phyloP scores from a whole-genome alignment of 1,139 yeast species.

The Suhomyces wounanorum region DNA sequence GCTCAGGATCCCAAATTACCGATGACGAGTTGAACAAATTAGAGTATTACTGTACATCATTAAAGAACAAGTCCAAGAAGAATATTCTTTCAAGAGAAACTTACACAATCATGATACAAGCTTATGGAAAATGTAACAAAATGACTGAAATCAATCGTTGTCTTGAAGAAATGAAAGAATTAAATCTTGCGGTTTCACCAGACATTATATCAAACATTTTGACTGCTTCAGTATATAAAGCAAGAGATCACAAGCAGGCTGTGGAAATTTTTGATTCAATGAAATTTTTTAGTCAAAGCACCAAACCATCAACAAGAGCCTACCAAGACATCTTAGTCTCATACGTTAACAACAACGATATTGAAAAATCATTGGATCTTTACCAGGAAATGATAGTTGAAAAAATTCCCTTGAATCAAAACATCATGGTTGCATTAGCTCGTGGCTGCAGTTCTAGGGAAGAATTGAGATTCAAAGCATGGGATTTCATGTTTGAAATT shows the following conservation, averaged over 20 bases:
- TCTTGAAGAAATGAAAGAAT: constrained; percentile 50
- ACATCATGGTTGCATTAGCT: constrained; percentile 65
- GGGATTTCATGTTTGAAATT: constrained; percentile 77
- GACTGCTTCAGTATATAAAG: constrained; percentile 61
- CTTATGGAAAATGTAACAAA: constrained; percentile 40
- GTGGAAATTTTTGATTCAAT: constrained; percentile 77
- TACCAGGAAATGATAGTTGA: constrained; percentile 64
- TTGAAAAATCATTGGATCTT: constrained; percentile 75
- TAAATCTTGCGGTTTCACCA: constrained; percentile 56
- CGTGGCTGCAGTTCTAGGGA: constrained; percentile 66
- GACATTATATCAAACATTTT: constrained; percentile 63
- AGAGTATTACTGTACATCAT: constrained; percentile 25
- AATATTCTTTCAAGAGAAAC: constrained; percentile 28
- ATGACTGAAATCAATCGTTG: constrained; percentile 36
- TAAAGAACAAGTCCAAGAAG: constrained; percentile 18
- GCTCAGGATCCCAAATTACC: constrained; percentile 27
- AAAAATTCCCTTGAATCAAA: constrained; percentile 35
- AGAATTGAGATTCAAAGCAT: constrained; percentile 57
- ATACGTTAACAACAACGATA: constrained; percentile 59
- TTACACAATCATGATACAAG: constrained; percentile 40
- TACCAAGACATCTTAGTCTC: constrained; percentile 73
- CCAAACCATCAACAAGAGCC: constrained; percentile 66
- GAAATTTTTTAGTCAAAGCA: constrained; percentile 69
- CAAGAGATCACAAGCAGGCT: constrained; percentile 61
- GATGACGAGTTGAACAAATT: constrained; percentile 25